phyloP scores from a whole-genome alignment of 2,329 filamentous ascomycete species.

The Ascocoryne sarcoides region DNA sequence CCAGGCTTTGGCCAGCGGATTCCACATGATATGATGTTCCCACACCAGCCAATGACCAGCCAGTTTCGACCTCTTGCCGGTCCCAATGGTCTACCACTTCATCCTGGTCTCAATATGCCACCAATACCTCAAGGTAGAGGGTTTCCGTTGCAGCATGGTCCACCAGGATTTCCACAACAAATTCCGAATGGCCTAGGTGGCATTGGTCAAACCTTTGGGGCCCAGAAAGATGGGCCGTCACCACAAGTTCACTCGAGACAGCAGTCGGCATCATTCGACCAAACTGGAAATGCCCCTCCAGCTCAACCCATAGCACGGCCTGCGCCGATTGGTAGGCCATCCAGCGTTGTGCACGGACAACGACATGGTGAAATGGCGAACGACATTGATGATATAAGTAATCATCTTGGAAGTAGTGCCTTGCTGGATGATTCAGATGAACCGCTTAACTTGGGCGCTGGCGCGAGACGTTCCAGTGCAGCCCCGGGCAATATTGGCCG shows the following conservation, averaged over 20 bases:
- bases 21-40: conserved; percentile 43
- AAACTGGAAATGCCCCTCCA: conserved; percentile 31
- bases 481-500: conserved; percentile 21
- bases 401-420: conserved; percentile 84
- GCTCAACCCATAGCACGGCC: conserved; percentile 73
- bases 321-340: conserved; percentile 79
- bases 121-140: conserved; percentile 45
- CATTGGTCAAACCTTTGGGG: conserved; percentile 34
- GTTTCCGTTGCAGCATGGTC: conserved; percentile 33
- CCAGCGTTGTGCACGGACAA: conserved; percentile 55
- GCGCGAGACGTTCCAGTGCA: conserved; percentile 27
- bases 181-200: conserved; percentile 33
- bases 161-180: conserved; percentile 45
- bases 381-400: conserved; percentile 63
- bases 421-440: conserved; percentile 68
- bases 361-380: conserved; percentile 33
- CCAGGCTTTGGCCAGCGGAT: conserved; percentile 36
- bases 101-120: conserved; percentile 53
- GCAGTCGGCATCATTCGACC: conserved; percentile 46
- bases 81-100: conserved; percentile 42
- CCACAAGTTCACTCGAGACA: conserved; percentile 63
- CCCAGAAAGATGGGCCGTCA: conserved; percentile 32
- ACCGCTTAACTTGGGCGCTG: conserved; percentile 33
- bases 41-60: conserved; percentile 42
- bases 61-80: conserved; percentile 46